Percentiles rank a stretch among this genome's conserved stretches.
Conservation (phyloP, 1,139 yeast genomes). For the Candida sp. region DNA sequence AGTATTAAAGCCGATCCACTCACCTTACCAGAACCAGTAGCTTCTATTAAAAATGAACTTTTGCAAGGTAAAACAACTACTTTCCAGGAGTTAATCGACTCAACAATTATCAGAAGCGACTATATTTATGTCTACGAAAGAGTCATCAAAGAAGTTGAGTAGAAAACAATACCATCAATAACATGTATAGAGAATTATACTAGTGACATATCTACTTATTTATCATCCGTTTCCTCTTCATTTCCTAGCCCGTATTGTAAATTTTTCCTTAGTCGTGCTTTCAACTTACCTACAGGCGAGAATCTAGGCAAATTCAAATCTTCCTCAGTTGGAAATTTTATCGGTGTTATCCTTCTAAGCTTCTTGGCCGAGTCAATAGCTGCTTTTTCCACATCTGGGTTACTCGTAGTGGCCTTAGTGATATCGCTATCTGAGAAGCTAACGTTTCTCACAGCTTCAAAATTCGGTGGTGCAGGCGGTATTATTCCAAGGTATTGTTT, state of each 20-base stretch:
- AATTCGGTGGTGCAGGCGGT: conserved; percentile 35
- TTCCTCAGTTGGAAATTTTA: conserved; percentile 33
- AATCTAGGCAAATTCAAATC: conserved; percentile 24
- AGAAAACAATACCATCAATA: too few relatives aligned
- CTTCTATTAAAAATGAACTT: conserved; percentile 16
- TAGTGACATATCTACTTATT: too few relatives aligned
- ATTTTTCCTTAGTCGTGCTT: conserved; percentile 15
- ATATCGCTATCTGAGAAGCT: conserved; percentile 2
- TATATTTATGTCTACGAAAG: conserved; percentile 30
- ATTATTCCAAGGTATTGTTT: conserved; percentile 4
- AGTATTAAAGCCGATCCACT: conserved; percentile 8
- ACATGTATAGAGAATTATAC: too few relatives aligned
- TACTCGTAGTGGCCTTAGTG: neutral
- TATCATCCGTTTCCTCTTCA: neutral
- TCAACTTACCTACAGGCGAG: conserved; percentile 30
- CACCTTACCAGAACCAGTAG: conserved; percentile 8
- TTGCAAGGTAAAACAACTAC: conserved; percentile 13
- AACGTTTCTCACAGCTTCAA: conserved; percentile 8
- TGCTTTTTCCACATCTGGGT: conserved; percentile 5
- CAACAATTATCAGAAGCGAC: conserved; percentile 21
- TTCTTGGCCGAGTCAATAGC: conserved; percentile 37
- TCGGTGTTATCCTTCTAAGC: conserved; percentile 35
- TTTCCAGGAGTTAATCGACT: conserved; percentile 13
- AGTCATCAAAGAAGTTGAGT: conserved; percentile 9
- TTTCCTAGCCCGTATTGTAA: neutral